Evolutionary conservation across 176 grass and related monocot genomes (phyloP).

Genomic region (Oryza coarctata): DNA sequence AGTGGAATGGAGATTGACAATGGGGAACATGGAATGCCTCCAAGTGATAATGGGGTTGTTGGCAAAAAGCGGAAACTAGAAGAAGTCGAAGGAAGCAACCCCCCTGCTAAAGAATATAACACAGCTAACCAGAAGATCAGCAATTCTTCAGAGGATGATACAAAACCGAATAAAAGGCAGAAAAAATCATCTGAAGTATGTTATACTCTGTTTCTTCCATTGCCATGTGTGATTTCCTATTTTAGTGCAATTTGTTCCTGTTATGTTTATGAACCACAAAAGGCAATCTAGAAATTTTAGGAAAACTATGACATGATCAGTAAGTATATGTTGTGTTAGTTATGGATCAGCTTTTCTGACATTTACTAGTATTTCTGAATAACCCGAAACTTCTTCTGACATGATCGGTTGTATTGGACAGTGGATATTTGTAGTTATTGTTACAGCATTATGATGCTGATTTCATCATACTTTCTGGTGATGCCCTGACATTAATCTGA

Average conservation of each 20-base stretch:
- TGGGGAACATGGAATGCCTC: constrained; percentile 32
- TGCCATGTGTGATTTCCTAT: not conserved
- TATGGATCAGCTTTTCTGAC: not conserved
- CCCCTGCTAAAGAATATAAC: constrained; percentile 30
- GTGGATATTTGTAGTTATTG: not conserved
- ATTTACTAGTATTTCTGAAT: not conserved
- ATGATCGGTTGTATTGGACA: not conserved
- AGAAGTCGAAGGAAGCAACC: constrained; percentile 32
- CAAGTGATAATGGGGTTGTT: constrained; percentile 39
- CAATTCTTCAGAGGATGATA: constrained; percentile 41
- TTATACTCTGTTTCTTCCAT: not conserved
- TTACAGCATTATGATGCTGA: not conserved
- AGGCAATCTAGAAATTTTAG: not conserved
- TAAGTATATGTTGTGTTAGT: not conserved
- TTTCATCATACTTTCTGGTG: not conserved
- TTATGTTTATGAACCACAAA: not conserved
- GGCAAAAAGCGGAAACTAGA: constrained; percentile 64
- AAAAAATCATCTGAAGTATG: constrained; percentile 70
- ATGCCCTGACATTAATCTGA: not conserved
- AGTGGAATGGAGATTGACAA: constrained; percentile 40
- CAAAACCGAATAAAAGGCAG: constrained; percentile 56
- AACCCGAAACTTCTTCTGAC: too few species aligned
- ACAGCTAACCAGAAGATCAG: constrained; percentile 18
- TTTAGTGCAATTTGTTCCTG: not conserved
- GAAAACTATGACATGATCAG: not conserved